Conservation (phyloP, 306 rosid species). For the Nissolia schottii region DNA sequence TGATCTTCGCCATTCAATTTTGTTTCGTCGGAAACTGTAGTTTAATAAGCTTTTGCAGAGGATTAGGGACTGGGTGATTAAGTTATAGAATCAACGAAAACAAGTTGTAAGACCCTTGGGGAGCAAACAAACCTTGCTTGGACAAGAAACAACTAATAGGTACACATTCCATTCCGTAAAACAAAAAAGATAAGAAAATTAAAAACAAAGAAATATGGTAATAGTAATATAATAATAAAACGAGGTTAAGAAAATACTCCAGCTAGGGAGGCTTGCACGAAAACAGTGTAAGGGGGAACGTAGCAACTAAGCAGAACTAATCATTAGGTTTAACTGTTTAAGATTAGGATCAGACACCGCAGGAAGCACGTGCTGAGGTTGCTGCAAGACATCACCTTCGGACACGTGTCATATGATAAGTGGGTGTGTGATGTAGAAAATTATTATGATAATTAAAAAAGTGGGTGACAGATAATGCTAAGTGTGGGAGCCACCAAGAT, state of each 20-base stretch:
- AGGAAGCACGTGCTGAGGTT: slow-evolving; percentile 10
- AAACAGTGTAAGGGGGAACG: slow-evolving; percentile 37
- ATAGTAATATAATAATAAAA: background rate
- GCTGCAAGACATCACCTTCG: background rate
- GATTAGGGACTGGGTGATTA: background rate
- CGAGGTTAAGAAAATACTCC: background rate
- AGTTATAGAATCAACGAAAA: background rate
- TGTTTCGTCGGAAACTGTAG: background rate
- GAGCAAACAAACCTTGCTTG: slow-evolving; percentile 4
- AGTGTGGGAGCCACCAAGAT: slow-evolving; percentile 21
- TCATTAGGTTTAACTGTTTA: slow-evolving; percentile 12
- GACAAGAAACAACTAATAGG: background rate
- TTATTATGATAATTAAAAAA: background rate
- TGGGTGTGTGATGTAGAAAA: slow-evolving; percentile 16
- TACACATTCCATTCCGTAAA: background rate
- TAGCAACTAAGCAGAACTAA: slow-evolving; percentile 21
- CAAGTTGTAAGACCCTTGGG: background rate
- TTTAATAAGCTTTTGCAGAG: background rate
- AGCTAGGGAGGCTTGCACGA: slow-evolving; percentile 28
- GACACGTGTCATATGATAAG: background rate
- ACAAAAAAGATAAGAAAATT: background rate
- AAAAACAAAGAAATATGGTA: background rate
- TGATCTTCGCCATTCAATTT: background rate
- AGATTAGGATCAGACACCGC: background rate
- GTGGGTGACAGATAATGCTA: background rate